phyloP scores from a whole-genome alignment of 768 basidiomycete species.

The Leucosporidium yakuticum region DNA sequence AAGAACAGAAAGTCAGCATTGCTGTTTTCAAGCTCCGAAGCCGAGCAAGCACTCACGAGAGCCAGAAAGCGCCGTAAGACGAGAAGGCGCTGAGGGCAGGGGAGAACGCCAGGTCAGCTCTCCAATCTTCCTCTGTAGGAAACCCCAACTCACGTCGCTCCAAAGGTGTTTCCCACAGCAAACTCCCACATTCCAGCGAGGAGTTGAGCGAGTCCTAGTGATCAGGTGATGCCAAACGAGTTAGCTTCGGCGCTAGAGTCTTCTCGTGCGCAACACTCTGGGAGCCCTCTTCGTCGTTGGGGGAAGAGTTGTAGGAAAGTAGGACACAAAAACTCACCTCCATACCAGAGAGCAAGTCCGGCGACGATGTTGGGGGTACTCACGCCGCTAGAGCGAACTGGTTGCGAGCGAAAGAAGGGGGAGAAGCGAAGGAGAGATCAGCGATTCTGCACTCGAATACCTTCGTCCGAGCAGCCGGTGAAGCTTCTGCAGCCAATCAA shows the following conservation, averaged over 20 bases:
- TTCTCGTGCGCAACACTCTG: too few relatives aligned
- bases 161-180: conserved; percentile 44
- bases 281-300: too few relatives aligned
- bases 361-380: conserved; percentile 29
- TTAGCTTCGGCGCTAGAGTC: too few relatives aligned
- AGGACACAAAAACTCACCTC: too few relatives aligned
- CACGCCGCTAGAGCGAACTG: conserved; percentile 37
- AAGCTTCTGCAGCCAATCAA: too few relatives aligned
- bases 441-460: too few relatives aligned
- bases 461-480: too few relatives aligned
- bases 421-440: too few relatives aligned
- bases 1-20: background rate
- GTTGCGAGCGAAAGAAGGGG: too few relatives aligned
- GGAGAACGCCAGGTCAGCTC: background rate
- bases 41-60: conserved; percentile 49
- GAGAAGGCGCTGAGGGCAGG: conserved; percentile 37
- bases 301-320: too few relatives aligned
- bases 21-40: background rate
- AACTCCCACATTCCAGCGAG: conserved; percentile 43
- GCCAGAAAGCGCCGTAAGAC: conserved; percentile 82
- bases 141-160: conserved; percentile 21
- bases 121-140: background rate
- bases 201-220: conserved; percentile 33
- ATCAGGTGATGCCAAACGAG: background rate
- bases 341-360: conserved; percentile 23